These are phyloP conservation scores for Alloteropsis semialata DNA, from an alignment of 176 grass and related monocot genomes.

Conservation along the genomic window DNA sequence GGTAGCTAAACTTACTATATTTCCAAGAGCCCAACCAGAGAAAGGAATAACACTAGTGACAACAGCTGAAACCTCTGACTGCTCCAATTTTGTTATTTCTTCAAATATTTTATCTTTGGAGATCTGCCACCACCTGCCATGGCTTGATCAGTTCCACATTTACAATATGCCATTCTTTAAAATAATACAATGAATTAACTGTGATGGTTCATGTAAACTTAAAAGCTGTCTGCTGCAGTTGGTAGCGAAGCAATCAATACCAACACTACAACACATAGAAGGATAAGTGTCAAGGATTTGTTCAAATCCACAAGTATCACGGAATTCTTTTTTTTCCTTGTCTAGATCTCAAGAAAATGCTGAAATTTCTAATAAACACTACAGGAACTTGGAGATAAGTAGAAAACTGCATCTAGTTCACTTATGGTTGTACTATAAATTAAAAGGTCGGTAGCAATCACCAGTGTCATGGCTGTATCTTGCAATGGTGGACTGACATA, in stretches of 20 bases:
- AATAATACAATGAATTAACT: neutral
- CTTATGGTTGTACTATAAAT: neutral
- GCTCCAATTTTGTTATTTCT: slow-evolving; percentile 65
- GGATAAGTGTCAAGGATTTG: neutral
- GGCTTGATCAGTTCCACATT: slow-evolving; percentile 77
- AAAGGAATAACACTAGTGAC: slow-evolving; percentile 47
- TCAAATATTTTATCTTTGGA: slow-evolving; percentile 80
- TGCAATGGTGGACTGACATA: neutral
- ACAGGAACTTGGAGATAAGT: neutral
- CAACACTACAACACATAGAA: neutral
- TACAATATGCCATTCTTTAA: neutral
- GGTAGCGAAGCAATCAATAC: neutral
- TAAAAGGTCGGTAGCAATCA: neutral
- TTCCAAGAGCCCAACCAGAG: slow-evolving; percentile 90
- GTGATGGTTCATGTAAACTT: neutral
- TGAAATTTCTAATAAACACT: neutral
- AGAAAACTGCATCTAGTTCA: neutral
- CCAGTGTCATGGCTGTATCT: neutral
- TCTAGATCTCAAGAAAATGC: slow-evolving; percentile 3
- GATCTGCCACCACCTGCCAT: slow-evolving; percentile 94
- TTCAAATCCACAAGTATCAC: neutral
- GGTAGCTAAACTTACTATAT: slow-evolving; percentile 64
- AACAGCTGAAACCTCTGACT: slow-evolving; percentile 46
- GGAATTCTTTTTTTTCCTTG: neutral
- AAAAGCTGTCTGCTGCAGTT: neutral